Conservation (phyloP, 2,329 filamentous ascomycete species). For the Monosporascus sp. region DNA sequence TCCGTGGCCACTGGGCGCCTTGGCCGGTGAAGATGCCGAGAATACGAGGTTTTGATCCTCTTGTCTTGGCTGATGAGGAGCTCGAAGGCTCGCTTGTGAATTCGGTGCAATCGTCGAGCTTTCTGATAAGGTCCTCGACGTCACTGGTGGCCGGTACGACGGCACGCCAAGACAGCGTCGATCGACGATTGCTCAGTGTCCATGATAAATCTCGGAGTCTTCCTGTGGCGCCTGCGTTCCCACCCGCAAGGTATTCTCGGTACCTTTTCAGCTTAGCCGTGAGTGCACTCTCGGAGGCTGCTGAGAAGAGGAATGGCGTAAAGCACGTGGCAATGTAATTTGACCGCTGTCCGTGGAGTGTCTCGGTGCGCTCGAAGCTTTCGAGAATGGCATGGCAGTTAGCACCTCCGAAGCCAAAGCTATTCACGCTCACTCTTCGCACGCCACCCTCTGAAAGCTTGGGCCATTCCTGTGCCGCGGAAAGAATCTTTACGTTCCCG, state of each 20-base stretch:
- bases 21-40: constrained; percentile 20
- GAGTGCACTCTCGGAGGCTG: constrained; percentile 4
- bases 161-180: too few relatives aligned
- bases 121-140: too few relatives aligned
- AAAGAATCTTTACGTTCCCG: constrained; percentile 9
- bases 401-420: constrained; percentile 20
- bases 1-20: constrained; percentile 22
- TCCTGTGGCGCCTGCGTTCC: too few relatives aligned
- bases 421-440: constrained; percentile 13
- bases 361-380: neutral
- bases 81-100: constrained; percentile 7
- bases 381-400: constrained; percentile 20
- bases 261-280: constrained; percentile 3
- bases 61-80: constrained; percentile 3
- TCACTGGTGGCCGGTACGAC: too few relatives aligned
- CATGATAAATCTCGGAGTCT: too few relatives aligned
- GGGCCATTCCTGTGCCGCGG: constrained; percentile 12
- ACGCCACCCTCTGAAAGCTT: neutral
- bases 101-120: too few relatives aligned
- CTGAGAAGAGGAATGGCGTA: constrained; percentile 12
- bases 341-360: too few relatives aligned
- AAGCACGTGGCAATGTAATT: neutral
- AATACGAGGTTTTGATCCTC: constrained; percentile 5
- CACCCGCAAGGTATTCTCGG: neutral
- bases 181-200: too few relatives aligned